Base-by-base conservation (phyloP, 2,329 filamentous ascomycete species). In the Incumbomyces lentus region DNA sequence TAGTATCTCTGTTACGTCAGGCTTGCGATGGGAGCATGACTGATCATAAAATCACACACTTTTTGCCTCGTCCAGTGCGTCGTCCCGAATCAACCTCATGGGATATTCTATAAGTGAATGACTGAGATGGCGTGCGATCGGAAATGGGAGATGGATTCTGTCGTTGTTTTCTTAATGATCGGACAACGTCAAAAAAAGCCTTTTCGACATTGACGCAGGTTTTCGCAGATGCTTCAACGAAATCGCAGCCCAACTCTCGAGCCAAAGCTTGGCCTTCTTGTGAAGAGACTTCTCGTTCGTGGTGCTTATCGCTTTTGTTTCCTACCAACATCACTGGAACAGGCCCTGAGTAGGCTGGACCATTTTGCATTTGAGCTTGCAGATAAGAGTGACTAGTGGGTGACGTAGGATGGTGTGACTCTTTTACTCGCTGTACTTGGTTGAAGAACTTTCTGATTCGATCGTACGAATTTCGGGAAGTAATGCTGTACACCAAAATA, bases 161-260 rank as follows among this genome's bases (percentile, higher is more conserved):
- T 59, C 86, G 77, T 67, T 95, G 88, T 58, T 85, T 80, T 57
- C 92, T 82, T 55, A 98, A 72, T 64, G 92, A 86, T 56, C 92
- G 75, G 46, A 96, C 92, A 6, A 98, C 92, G 62, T 98, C 92
- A 68, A 95, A 96, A 62, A 98, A 96, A 29, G 88, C 90, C 73
- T 94, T 96, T 67, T 95, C 92, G 45, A 95, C 90, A 60, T 96
- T 95, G 72, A 95, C 88, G 69, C 89, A 95, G 64, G 95, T 95
- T 72, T 95, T 95, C 31, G 90, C 90, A 6, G 89, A 95, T 1
- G 90, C 89, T 67, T 96, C 90, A 58, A 95, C 88, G 59, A 96
- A 96, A 58, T 95, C 89, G 68, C 92, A 96, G 52, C 87, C 87
- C 33, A 98, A 73, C 60, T 95, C 87, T 59, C 89, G 84, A 46